Base-by-base conservation (phyloP, 495 filamentous ascomycete species). In the Penicillium pulvis region DNA sequence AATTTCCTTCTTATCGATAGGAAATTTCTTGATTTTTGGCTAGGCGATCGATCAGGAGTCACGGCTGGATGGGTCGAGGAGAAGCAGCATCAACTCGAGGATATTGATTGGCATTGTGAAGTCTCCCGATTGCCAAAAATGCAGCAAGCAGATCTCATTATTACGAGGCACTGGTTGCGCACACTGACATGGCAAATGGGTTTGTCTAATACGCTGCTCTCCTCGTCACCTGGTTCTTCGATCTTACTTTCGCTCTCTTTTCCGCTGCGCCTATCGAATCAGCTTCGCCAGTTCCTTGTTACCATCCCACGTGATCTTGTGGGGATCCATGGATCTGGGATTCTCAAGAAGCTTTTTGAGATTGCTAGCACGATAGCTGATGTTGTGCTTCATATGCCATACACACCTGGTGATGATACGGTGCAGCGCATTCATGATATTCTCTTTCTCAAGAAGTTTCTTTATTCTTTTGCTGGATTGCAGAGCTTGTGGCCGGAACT, bases 321-420 rank as follows among this genome's bases (percentile, higher is more conserved):
- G 35, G 73, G 77, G 17, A 71, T 86, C 20, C 82, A 86, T 59
- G 83, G 83, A 0, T 79, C 76, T 47, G 78, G 79, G 0, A 81
- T 86, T 26, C 73, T 81, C 24, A 77, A 83, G 53, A 86, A 84
- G 65, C 66, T 86, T 1, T 82, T 86, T 49, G 82, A 85, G 54
- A 73, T 86, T 51, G 72, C 79, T 2, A 81, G 80, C 52, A 81
- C 83, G 0, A 81, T 85, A 53, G 71, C 80, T 0, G 81, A 85
- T 65, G 81, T 86, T 1, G 68, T 86, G 16, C 67, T 70, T 54
- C 65, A 70, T 59, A 46, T 61, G 28, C 53, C 57, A 8, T 59
- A 65, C 43, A 67, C 61, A 17, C 55, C 62, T n/a, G 45, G 52
- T 26, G 67, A 70, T 41, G 67, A 70, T 44, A 71, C 67, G n/a